A percentile compares a stretch with the other conserved stretches of the same genome.
Evolutionary conservation across 129 eudicot species (phyloP).

Genomic region (Rutidosis leptorrhynchoides): DNA sequence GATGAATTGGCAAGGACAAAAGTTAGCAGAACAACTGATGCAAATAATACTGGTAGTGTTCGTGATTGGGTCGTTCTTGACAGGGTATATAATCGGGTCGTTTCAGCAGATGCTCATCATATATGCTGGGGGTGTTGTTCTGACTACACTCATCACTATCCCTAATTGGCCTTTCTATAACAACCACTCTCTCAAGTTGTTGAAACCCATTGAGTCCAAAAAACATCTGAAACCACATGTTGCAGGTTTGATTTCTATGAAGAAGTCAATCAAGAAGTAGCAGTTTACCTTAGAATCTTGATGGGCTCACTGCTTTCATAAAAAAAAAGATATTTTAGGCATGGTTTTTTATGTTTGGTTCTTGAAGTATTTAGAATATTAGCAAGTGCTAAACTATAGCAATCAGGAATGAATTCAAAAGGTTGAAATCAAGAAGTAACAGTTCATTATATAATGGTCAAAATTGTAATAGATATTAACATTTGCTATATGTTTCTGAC

Average conservation of each 20-base stretch:
- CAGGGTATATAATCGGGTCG: constrained; percentile 31
- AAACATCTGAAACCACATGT: constrained; percentile 34
- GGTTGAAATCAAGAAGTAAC: not conserved
- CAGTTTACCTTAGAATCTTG: not conserved
- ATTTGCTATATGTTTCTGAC: constrained; percentile 70
- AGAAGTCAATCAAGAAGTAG: constrained; percentile 23
- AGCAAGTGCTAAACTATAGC: constrained; percentile 11
- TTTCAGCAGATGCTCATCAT: constrained; percentile 32
- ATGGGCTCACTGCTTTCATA: not conserved
- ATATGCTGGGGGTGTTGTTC: constrained; percentile 32
- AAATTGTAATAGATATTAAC: constrained; percentile 33
- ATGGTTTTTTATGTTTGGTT: constrained; percentile 11
- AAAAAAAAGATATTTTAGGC: constrained; percentile 4
- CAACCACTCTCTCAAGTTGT: constrained; percentile 21
- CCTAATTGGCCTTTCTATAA: constrained; percentile 33
- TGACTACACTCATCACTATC: constrained; percentile 22
- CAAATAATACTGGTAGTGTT: constrained; percentile 29
- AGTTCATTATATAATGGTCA: constrained; percentile 12
- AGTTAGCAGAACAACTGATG: constrained; percentile 36
- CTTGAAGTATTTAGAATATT: constrained; percentile 6
- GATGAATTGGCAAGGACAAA: constrained; percentile 47
- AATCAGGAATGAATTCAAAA: not conserved
- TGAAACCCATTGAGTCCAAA: constrained; percentile 26
- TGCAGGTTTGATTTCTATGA: constrained; percentile 23
- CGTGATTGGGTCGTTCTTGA: constrained; percentile 26